A percentile compares a stretch with the other conserved stretches of the same genome.
Conservation (phyloP, 768 basidiomycete genomes). For the Auricularia heimuer region DNA sequence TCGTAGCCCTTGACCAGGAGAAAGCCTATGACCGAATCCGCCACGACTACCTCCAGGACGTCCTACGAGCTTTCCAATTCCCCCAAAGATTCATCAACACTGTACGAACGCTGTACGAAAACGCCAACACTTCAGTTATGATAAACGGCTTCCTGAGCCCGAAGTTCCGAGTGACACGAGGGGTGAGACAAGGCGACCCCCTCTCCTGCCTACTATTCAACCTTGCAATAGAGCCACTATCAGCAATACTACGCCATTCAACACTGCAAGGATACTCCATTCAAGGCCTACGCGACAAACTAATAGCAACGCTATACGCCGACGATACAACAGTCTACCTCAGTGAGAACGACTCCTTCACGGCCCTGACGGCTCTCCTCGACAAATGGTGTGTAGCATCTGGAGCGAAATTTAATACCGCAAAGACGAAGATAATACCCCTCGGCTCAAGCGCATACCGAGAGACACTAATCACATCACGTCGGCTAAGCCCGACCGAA, state of each 20-base stretch:
- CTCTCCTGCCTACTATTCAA: conserved; percentile 32
- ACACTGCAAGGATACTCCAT: conserved; percentile 14
- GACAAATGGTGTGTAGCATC: too few relatives aligned
- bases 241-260: conserved; percentile 20
- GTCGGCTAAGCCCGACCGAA: too few relatives aligned
- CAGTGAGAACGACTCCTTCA: conserved; percentile 12
- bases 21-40: conserved; percentile 14
- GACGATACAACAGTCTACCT: conserved; percentile 34
- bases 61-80: conserved; percentile 3
- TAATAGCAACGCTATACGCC: conserved; percentile 22
- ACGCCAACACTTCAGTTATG: conserved; percentile 21
- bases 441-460: too few relatives aligned
- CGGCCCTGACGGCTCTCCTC: too few relatives aligned
- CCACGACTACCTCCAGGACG: conserved; percentile 12
- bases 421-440: too few relatives aligned
- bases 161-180: conserved; percentile 19
- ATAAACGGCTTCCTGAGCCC: conserved; percentile 23
- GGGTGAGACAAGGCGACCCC: conserved; percentile 30
- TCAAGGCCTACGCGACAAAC: conserved; percentile 3
- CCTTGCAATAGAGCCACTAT: conserved; percentile 32
- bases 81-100: conserved; percentile 14
- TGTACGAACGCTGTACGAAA: conserved; percentile 20
- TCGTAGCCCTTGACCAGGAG: conserved; percentile 13
- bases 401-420: too few relatives aligned
- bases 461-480: too few relatives aligned